Percentiles rank a stretch among this genome's conserved stretches.
phyloP scores from a whole-genome alignment of 225 moss, liverwort and hornwort species.

The Pseudoscleropodium purum region DNA sequence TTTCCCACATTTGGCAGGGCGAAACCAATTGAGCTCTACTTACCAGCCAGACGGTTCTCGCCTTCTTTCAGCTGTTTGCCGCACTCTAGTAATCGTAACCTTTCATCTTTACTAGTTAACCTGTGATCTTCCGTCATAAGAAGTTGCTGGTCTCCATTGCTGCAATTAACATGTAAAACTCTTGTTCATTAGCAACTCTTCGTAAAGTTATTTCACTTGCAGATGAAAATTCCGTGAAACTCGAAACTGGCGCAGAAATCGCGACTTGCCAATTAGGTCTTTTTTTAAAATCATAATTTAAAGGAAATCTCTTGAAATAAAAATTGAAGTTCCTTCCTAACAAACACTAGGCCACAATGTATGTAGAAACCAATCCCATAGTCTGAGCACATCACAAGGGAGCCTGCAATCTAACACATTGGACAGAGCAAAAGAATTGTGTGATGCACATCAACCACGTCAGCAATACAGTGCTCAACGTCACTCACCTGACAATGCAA shows the following conservation, averaged over 20 bases:
- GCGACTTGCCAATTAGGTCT: background rate
- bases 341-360: background rate
- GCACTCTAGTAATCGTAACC: slow-evolving; percentile 65
- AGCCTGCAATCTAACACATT: background rate
- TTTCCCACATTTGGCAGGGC: background rate
- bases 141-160: slow-evolving; percentile 67
- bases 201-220: background rate
- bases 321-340: background rate
- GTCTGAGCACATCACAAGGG: background rate
- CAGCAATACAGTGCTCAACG: background rate
- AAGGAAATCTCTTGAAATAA: background rate
- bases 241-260: background rate
- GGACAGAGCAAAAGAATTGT: background rate
- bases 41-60: slow-evolving; percentile 59
- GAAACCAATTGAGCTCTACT: background rate
- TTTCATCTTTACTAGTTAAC: slow-evolving; percentile 65
- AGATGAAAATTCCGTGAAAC: background rate
- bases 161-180: slow-evolving; percentile 12
- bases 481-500: slow-evolving; percentile 64
- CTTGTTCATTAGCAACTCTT: background rate
- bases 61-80: slow-evolving; percentile 79
- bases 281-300: background rate
- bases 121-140: slow-evolving; percentile 87
- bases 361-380: background rate
- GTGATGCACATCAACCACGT: background rate